These are phyloP conservation scores for Calocybe cyanea DNA, from an alignment of 768 basidiomycete species.

Conservation along the genomic window DNA sequence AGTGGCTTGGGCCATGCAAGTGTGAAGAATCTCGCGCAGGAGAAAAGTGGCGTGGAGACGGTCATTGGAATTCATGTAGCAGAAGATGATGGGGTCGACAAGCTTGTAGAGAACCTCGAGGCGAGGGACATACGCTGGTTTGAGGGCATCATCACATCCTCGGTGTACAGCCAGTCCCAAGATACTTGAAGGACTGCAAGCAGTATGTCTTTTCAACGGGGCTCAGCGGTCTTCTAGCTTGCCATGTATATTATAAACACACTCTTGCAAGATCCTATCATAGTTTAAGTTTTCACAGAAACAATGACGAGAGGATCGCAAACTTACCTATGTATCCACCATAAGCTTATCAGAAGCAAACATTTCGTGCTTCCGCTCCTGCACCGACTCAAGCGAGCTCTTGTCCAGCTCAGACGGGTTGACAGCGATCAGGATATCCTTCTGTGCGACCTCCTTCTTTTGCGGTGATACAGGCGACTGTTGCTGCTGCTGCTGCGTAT, in stretches of 20 bases:
- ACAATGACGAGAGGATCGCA: background rate
- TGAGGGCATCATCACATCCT: constrained; percentile 93
- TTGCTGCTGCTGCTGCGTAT: constrained; percentile 24
- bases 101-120: constrained; percentile 81
- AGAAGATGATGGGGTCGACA: constrained; percentile 83
- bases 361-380: constrained; percentile 88
- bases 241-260: constrained; percentile 91
- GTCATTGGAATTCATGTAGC: constrained; percentile 81
- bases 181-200: constrained; percentile 66
- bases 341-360: constrained; percentile 92
- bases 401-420: constrained; percentile 63
- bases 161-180: constrained; percentile 97
- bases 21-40: constrained; percentile 86
- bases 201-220: constrained; percentile 78
- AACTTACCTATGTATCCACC: constrained; percentile 88
- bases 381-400: constrained; percentile 55
- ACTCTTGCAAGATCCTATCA: constrained; percentile 98
- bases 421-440: constrained; percentile 74
- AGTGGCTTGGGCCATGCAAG: too few species aligned
- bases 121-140: constrained; percentile 85
- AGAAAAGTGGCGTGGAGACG: constrained; percentile 67
- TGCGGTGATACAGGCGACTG: constrained; percentile 49
- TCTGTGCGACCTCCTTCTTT: constrained; percentile 85
- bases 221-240: constrained; percentile 91
- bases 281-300: constrained; percentile 57